Percentiles rank a stretch among this genome's conserved stretches.
phyloP scores from a whole-genome alignment of 768 basidiomycete species.

The Fomitopsis serialis region DNA sequence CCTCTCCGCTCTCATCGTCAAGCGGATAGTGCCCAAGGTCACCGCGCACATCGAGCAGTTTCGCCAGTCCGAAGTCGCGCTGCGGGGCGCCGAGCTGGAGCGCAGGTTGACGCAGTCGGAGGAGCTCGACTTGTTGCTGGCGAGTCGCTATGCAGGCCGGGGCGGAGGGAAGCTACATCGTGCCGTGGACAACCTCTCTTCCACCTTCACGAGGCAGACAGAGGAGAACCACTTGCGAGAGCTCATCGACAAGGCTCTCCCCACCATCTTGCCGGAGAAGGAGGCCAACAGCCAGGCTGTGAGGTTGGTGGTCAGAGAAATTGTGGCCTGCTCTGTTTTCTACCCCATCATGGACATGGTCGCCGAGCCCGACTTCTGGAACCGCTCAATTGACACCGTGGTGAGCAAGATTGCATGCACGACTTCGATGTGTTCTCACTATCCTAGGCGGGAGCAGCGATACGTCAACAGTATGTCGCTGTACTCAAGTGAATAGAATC shows the following conservation, averaged over 20 bases:
- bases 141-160: constrained; percentile 71
- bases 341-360: constrained; percentile 91
- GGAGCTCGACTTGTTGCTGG: constrained; percentile 82
- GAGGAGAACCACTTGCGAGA: constrained; percentile 81
- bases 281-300: constrained; percentile 71
- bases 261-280: constrained; percentile 66
- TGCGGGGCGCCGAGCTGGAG: constrained; percentile 79
- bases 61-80: constrained; percentile 80
- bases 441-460: constrained; percentile 56
- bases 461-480: constrained; percentile 61
- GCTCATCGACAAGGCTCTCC: constrained; percentile 67
- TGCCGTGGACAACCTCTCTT: constrained; percentile 84
- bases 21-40: constrained; percentile 81
- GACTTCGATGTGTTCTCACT: neutral
- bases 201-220: constrained; percentile 83
- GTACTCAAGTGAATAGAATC: constrained; percentile 36
- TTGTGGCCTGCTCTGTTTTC: constrained; percentile 75
- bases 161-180: constrained; percentile 68
- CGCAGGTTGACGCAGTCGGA: constrained; percentile 84
- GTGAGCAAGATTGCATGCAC: constrained; percentile 40
- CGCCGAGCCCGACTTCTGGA: constrained; percentile 97
- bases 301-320: constrained; percentile 71
- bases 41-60: constrained; percentile 88
- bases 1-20: constrained; percentile 69
- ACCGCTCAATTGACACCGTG: constrained; percentile 85